Evolutionary conservation across 2,329 filamentous ascomycete species (phyloP).

Genomic region (Pseudogymnoascus sp.): DNA sequence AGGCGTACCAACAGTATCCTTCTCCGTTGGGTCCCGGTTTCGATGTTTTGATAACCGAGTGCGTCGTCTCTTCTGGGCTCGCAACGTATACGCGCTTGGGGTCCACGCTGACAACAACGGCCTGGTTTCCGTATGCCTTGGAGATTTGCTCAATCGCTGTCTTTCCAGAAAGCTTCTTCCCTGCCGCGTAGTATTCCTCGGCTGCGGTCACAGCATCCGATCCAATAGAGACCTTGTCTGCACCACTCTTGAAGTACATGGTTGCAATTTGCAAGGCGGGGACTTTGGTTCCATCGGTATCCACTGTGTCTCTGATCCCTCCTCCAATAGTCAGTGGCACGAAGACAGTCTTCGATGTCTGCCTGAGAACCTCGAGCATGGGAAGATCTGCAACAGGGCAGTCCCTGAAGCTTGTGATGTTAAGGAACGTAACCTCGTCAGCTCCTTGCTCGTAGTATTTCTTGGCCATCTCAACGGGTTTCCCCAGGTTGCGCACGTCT

Average conservation of each 20-base stretch:
- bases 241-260: conserved; percentile 94
- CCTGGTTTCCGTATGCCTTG: conserved; percentile 87
- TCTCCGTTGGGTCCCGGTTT: conserved; percentile 69
- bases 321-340: conserved; percentile 93
- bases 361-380: conserved; percentile 88
- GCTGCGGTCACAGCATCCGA: conserved; percentile 90
- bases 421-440: conserved; percentile 94
- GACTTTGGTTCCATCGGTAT: conserved; percentile 79
- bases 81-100: conserved; percentile 82
- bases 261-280: conserved; percentile 87
- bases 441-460: conserved; percentile 94
- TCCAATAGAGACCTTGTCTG: conserved; percentile 95
- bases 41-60: conserved; percentile 62
- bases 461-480: conserved; percentile 89
- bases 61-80: conserved; percentile 59
- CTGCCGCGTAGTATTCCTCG: conserved; percentile 74
- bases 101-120: conserved; percentile 91
- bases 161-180: conserved; percentile 61
- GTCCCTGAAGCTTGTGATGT: conserved; percentile 97
- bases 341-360: conserved; percentile 84
- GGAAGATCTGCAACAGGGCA: conserved; percentile 85
- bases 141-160: conserved; percentile 96
- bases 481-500: conserved; percentile 84
- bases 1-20: conserved; percentile 88
- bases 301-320: conserved; percentile 86